Evolutionary conservation across 768 basidiomycete genomes (phyloP).

Genomic region (Serendipita sp.): DNA sequence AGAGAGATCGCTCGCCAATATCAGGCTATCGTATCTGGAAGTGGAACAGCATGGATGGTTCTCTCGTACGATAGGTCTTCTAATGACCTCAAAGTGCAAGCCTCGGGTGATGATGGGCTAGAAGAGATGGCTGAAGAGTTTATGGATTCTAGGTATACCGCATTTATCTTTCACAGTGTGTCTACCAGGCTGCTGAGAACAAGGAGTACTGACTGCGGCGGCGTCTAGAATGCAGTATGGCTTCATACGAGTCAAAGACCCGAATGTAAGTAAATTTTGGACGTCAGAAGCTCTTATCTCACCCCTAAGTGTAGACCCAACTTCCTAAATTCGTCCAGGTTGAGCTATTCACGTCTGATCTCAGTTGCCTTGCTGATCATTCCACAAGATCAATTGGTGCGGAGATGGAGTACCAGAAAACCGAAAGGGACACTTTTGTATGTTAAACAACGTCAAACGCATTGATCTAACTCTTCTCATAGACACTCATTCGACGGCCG

Average conservation of each 20-base stretch:
- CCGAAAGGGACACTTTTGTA: constrained; percentile 78
- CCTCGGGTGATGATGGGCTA: constrained; percentile 70
- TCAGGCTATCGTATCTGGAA: constrained; percentile 50
- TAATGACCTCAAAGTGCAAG: constrained; percentile 78
- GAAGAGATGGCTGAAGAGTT: constrained; percentile 91
- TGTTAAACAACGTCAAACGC: constrained; percentile 6
- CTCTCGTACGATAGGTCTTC: constrained; percentile 67
- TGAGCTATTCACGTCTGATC: background rate
- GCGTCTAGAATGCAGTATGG: constrained; percentile 75
- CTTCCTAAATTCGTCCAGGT: constrained; percentile 76
- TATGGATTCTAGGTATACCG: constrained; percentile 67
- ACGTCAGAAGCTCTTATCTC: background rate
- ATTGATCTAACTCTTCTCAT: background rate
- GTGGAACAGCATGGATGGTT: constrained; percentile 57
- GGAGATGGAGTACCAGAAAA: constrained; percentile 89
- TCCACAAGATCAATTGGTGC: constrained; percentile 65
- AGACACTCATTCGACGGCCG: constrained; percentile 65
- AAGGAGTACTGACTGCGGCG: constrained; percentile 2
- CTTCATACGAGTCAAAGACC: constrained; percentile 69
- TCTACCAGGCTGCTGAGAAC: background rate
- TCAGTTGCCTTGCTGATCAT: background rate
- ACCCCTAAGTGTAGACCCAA: constrained; percentile 34
- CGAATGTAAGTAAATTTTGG: constrained; percentile 42
- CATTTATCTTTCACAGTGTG: constrained; percentile 9
- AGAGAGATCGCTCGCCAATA: constrained; percentile 54